Base-by-base conservation (phyloP, 768 basidiomycete genomes). In the Guyanaporus albipodus region DNA sequence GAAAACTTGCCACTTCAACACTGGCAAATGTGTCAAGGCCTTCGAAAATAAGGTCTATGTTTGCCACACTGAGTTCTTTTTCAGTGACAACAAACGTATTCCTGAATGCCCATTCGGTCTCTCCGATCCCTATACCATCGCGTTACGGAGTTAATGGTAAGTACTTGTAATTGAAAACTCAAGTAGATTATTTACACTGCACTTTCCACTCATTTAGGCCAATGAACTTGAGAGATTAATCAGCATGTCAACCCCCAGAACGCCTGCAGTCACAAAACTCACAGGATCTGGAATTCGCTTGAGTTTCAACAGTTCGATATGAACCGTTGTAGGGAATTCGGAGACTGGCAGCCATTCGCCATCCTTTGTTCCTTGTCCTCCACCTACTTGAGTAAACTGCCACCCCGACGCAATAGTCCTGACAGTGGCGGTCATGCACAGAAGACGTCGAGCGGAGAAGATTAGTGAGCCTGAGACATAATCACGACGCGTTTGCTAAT, bases 11-110 rank as follows among this genome's bases (percentile, higher is more conserved):
- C 49, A 95, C 66, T 26, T 66, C 65, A 33, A 93, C 74, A n/a
- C 70, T 72, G 3, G 86, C 82, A 61, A 92, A 95, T 0, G 93
- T 96, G 60, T 97, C 94, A 17, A 97, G 67, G 15, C 94, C 94
- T 10, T 95, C 91, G 50, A 95, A 92, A 8, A 93, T 75, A 15
- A 97, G 70, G 61, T 94, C 91, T 24, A 75, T 70, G 43, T 85
- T 74, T 4, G 71, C 53, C 2, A 68, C 62, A 1, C 57, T 52
- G 15, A 83, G 61, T 37, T 83, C 78, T 15, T 63, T 62, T 15
- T 74, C 70, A 2, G 72, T 69, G 17, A 82, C 69, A 6, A 64
- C 58, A 59, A 96, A 85, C 2, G 61, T 69, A 4, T 81, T 83
- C 58, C 76, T 83, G 73, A 95, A 97, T 17, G 74, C 71, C 94